These are phyloP conservation scores for Aspergillaceae sp. DNA, from an alignment of 2,329 filamentous ascomycete species.

Conservation along the genomic window DNA sequence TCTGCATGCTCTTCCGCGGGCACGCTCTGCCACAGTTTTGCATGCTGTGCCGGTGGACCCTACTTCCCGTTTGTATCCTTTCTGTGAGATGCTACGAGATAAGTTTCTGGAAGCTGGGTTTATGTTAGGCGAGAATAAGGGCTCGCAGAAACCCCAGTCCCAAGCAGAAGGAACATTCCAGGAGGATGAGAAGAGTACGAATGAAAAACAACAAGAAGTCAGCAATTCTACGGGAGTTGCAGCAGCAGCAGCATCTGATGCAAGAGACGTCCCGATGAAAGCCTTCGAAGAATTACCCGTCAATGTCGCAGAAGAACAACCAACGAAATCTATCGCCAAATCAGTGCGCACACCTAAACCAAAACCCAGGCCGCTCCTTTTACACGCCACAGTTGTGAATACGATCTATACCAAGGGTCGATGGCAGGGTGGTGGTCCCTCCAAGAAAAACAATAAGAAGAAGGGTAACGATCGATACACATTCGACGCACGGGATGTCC, in stretches of 20 bases:
- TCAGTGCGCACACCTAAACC: conserved; percentile 2
- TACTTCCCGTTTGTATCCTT: conserved; percentile 33
- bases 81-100: conserved; percentile 33
- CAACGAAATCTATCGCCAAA: not conserved
- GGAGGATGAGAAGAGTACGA: not conserved
- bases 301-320: conserved; percentile 2
- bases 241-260: not conserved
- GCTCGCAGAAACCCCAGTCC: not conserved
- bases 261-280: no score
- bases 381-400: conserved; percentile 83
- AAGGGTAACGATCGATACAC: conserved; percentile 37
- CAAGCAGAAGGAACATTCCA: not conserved
- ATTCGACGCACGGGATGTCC: conserved; percentile 28
- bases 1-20: conserved; percentile 29
- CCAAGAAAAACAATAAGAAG: conserved; percentile 5
- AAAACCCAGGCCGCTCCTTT: conserved; percentile 49
- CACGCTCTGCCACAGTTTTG: conserved; percentile 31
- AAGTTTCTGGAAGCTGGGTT: conserved; percentile 38
- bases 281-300: conserved; percentile 8
- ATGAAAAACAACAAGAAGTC: no score
- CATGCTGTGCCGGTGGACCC: conserved; percentile 32
- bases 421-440: conserved; percentile 4
- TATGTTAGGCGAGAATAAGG: conserved; percentile 23
- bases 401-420: conserved; percentile 57
- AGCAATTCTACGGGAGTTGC: no score